Percentiles rank a stretch among this genome's conserved stretches.
Conservation (phyloP, 768 basidiomycete genomes). For the Termitomyces sp. region DNA sequence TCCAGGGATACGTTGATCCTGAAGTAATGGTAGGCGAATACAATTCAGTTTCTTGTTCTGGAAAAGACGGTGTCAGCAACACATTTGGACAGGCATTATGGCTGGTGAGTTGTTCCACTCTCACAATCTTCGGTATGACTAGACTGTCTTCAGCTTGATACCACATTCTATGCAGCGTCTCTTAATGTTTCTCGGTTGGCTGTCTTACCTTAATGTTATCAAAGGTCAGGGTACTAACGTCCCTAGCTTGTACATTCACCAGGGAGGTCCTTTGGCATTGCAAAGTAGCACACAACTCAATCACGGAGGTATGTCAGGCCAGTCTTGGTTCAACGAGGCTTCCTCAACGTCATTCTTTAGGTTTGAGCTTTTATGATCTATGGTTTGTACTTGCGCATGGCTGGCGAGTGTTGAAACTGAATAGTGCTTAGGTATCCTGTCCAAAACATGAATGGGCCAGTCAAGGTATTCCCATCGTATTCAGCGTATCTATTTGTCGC, state of each 20-base stretch:
- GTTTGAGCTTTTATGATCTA: conserved; percentile 45
- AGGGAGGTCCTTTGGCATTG: conserved; percentile 51
- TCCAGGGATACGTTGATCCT: background rate
- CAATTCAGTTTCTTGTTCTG: conserved; percentile 55
- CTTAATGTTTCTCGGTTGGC: conserved; percentile 48
- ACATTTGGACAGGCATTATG: conserved; percentile 57
- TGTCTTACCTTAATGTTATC: background rate
- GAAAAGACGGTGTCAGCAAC: conserved; percentile 47
- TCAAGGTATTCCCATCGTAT: conserved; percentile 54
- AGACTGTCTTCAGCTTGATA: conserved; percentile 34
- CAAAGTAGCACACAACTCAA: conserved; percentile 51
- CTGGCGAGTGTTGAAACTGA: background rate
- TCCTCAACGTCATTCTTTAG: conserved; percentile 14
- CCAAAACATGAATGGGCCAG: conserved; percentile 44
- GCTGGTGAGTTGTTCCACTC: conserved; percentile 30
- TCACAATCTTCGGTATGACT: background rate
- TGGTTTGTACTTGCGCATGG: conserved; percentile 31
- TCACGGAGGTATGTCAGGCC: conserved; percentile 38
- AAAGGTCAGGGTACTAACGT: background rate
- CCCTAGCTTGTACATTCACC: conserved; percentile 49
- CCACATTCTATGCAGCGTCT: conserved; percentile 46
- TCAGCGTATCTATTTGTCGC: conserved; percentile 50
- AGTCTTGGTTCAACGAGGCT: background rate
- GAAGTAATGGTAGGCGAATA: conserved; percentile 41
- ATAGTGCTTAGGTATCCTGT: conserved; percentile 40